Conservation (phyloP, 2,329 filamentous ascomycete genomes). For the Phaeosphaeria sp. region DNA sequence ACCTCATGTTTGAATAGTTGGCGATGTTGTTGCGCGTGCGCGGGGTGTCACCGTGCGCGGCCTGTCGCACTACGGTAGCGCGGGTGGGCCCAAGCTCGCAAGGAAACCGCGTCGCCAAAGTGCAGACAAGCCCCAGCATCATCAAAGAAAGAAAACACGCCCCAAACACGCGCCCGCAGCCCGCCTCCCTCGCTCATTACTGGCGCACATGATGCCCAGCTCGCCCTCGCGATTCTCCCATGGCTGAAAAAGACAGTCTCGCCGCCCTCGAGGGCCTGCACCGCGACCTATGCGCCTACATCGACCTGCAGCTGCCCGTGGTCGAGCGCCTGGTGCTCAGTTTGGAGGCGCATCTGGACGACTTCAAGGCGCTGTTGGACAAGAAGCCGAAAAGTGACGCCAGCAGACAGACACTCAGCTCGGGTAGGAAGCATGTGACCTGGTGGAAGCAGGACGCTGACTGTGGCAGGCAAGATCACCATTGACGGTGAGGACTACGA, state of each 20-base stretch:
- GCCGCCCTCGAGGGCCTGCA: conserved; percentile 84
- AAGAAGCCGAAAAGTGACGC: conserved; percentile 76
- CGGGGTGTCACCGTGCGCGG: too few species aligned
- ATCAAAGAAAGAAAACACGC: conserved; percentile 27
- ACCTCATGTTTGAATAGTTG: too few species aligned
- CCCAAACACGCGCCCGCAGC: conserved; percentile 20
- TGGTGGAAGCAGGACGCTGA: conserved; percentile 10
- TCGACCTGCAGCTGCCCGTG: conserved; percentile 73
- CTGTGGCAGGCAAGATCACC: conserved; percentile 71
- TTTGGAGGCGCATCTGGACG: conserved; percentile 70
- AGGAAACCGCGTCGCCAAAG: conserved; percentile 37
- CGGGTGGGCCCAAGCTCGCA: conserved; percentile 27
- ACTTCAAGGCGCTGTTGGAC: conserved; percentile 75
- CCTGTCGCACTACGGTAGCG: too few species aligned
- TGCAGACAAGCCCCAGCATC: conserved; percentile 21
- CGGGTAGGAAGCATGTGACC: conserved; percentile 19
- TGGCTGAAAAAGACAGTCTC: conserved; percentile 77
- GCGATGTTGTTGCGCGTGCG: too few species aligned
- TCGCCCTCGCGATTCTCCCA: conserved; percentile 47
- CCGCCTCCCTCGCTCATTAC: conserved; percentile 3
- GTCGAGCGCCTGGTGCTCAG: conserved; percentile 71
- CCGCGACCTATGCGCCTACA: conserved; percentile 79
- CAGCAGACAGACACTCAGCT: conserved; percentile 71
- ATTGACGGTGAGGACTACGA: conserved; percentile 76
- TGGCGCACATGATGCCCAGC: conserved; percentile 42